Conservation (phyloP, 371 early-diverging fungal species). For the Synchytrium microbalum region DNA sequence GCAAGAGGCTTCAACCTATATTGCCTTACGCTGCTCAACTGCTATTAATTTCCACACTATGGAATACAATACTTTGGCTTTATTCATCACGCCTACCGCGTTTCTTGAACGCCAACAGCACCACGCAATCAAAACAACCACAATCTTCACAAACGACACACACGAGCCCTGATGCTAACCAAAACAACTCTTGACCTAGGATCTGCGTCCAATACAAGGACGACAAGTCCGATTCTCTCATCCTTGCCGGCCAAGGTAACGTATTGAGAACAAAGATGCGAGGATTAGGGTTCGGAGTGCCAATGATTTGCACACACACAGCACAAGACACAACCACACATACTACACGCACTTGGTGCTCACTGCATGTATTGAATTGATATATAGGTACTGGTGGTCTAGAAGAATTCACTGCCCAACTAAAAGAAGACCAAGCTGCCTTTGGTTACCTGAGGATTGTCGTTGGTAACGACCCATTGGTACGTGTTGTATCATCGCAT, state of each 20-base stretch:
- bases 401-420: constrained; percentile 50
- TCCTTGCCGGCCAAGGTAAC: constrained; percentile 39
- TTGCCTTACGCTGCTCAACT: no score
- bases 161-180: no score
- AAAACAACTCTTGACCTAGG: no score
- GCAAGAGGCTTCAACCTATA: no score
- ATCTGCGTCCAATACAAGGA: constrained; percentile 46
- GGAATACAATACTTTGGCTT: no score
- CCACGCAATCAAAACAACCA: neutral
- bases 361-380: neutral
- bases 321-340: no score
- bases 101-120: no score
- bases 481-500: constrained; percentile 12
- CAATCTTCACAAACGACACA: neutral
- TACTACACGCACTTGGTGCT: constrained; percentile 1
- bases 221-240: constrained; percentile 41
- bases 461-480: constrained; percentile 77
- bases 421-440: constrained; percentile 62
- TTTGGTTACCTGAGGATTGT: constrained; percentile 72
- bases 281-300: no score
- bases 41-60: no score
- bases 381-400: constrained; percentile 58
- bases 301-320: no score
- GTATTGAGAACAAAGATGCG: no score
- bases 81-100: no score